Percentiles rank a stretch among this genome's conserved stretches.
These are phyloP conservation scores for Seiridium unicorne DNA, from an alignment of 2,329 filamentous ascomycete species.

Conservation along the genomic window DNA sequence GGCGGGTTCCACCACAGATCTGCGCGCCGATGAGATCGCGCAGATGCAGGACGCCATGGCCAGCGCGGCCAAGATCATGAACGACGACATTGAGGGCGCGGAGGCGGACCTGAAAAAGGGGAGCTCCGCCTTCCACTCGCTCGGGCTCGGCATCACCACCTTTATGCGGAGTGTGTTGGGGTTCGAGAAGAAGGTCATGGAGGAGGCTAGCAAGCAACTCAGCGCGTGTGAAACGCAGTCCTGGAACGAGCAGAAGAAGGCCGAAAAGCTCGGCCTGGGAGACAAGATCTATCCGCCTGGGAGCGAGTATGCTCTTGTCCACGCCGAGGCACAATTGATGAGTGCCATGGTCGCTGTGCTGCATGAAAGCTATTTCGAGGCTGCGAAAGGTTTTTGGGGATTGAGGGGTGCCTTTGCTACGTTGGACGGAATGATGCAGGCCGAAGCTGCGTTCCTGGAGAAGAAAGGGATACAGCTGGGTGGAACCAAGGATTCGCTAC, in stretches of 20 bases:
- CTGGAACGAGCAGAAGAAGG: slow-evolving; percentile 72
- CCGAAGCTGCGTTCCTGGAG: slow-evolving; percentile 61
- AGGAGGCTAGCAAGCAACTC: slow-evolving; percentile 71
- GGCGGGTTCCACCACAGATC: slow-evolving; percentile 28
- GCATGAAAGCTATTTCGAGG: slow-evolving; percentile 90
- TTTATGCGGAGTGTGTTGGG: slow-evolving; percentile 87
- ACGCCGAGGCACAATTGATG: slow-evolving; percentile 87
- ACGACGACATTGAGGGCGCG: slow-evolving; percentile 86
- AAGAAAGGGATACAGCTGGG: slow-evolving; percentile 25
- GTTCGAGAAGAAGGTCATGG: slow-evolving; percentile 90
- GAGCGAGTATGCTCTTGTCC: slow-evolving; percentile 81
- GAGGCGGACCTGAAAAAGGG: slow-evolving; percentile 70
- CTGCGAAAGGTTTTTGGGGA: slow-evolving; percentile 89
- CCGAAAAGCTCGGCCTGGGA: slow-evolving; percentile 59
- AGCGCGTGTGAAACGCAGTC: slow-evolving; percentile 74
- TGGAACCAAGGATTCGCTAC: slow-evolving; percentile 15
- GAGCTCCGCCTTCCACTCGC: slow-evolving; percentile 81
- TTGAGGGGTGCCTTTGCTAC: slow-evolving; percentile 84
- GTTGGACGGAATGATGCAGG: slow-evolving; percentile 74
- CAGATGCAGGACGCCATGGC: slow-evolving; percentile 60
- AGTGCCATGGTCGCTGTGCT: slow-evolving; percentile 82
- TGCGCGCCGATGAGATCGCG: slow-evolving; percentile 43
- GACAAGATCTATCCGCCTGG: slow-evolving; percentile 71
- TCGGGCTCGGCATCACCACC: slow-evolving; percentile 76
- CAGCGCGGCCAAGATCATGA: slow-evolving; percentile 74